Evolutionary conservation across 148 eudicot genomes (phyloP), one percentile per base, ranked within the genome.

Genomic region (Chenopodium formosanum): DNA sequence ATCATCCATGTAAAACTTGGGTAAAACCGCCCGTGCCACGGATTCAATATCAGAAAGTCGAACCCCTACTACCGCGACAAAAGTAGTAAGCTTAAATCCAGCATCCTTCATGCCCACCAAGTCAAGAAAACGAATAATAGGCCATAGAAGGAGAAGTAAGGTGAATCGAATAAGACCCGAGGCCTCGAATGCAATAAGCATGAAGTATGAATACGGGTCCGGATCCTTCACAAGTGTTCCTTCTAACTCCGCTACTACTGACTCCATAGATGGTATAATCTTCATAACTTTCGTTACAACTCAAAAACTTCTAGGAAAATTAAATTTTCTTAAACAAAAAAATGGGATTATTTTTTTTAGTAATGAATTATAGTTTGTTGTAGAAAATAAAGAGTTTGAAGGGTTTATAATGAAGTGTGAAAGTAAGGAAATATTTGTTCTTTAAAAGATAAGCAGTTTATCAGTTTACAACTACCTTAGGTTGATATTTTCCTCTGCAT

Each of bases 11-110:
- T 91, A 92, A 74, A 87, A 88, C 79, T 91, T 92, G 1, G 97
- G 97, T 68, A 92, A 60, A 2, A 92, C 97, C 0, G 97, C 97
- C 2, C 89, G 81, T 3, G 92, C 94, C 58, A 91, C 86, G 2
- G 94, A 90, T 48, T 91, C 90, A 81, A 91, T 86, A 9, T 85
- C 85, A 9, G 92, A 74, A 9, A 89, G 79, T 79, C 79, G 78
- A 25, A 87, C 47, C 27, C 97, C 94, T 0, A 78, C 86, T 22
- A 88, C 86, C 12, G 92, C 86, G 0, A 90, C 76, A 46, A 92
- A 92, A 27, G 86, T 85, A 14, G 89, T 87, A 0, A 92, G 77
- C 2, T 75, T 85, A 22, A 92, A 81, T 79, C 89, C 97, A 3
- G 78, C 85, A 1, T 90, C 87, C 58, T 87, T 88, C 46, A 91